Evolutionary conservation across 768 basidiomycete genomes (phyloP), one percentile per base, ranked within the genome.

Genomic region (Gloeopeniophorella convolvens): DNA sequence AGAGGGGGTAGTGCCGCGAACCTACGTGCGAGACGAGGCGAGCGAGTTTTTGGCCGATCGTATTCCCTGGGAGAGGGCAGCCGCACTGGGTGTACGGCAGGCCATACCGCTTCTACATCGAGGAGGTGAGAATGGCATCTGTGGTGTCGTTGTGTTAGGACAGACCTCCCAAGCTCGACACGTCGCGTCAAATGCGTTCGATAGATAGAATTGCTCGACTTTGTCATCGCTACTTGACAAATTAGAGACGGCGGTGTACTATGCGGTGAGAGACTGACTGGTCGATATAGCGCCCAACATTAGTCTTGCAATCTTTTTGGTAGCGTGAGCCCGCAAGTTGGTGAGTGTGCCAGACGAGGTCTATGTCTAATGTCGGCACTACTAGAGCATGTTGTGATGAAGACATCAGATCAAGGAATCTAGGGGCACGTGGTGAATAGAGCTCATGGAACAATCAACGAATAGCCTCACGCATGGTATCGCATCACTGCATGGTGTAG

Each of bases 281-380:
- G 57, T 82, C 76, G 21, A 83, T 62, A 28, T 68, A 74, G 18
- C 72, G 70, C 0, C 73, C 70, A 3, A 79, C 53, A 43, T 68
- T 70, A 12, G 45, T 63, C 48, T 63, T 62, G 36, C 76, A 75
- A 50, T 82, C 74, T 1, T 51, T 41, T 4, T 61, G 58, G 57
- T 86, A 86, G 31, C 68, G 65, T 2, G 48, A 50, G 0, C 70
- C 69, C 60, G 74, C 68, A 5, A 86, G 70, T 55, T 85, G 84
- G 50, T 87, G 83, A 0, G 82, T 83, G 55, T 89, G 85, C 84
- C 85, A 86, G 4, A 74, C 77, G 16, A 89, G 68, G 55, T 87
- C 85, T 31, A 88, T 84, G 53, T 86, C 83, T n/a, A 87, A 62
- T 1, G 82, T 84, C 10, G 82, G 80, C 2, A 81, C 78, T 32